phyloP scores from a whole-genome alignment of 768 basidiomycete genomes.

The Suillus discolor region DNA sequence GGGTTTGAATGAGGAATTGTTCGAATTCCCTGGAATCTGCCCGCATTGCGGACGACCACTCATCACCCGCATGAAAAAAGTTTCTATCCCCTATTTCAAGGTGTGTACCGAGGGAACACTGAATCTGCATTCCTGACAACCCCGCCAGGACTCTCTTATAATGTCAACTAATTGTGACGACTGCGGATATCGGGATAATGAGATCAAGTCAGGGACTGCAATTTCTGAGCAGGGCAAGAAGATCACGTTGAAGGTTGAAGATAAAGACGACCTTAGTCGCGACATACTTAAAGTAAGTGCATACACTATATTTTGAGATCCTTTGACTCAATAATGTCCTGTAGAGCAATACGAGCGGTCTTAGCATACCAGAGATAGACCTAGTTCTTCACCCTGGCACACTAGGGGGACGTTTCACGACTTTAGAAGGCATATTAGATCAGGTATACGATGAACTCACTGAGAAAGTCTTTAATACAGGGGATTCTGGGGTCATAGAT shows the following conservation, averaged over 20 bases:
- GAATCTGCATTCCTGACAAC: not conserved
- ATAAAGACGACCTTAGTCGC: slow-evolving; percentile 87
- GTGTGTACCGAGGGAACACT: slow-evolving; percentile 35
- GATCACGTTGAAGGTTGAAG: slow-evolving; percentile 88
- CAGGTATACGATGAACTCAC: slow-evolving; percentile 96
- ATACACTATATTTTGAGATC: not conserved
- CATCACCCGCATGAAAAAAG: slow-evolving; percentile 93
- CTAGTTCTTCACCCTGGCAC: slow-evolving; percentile 91
- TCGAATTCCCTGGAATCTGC: slow-evolving; percentile 84
- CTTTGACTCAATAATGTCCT: not conserved
- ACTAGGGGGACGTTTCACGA: slow-evolving; percentile 96
- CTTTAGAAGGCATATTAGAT: slow-evolving; percentile 90
- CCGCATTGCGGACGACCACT: slow-evolving; percentile 84
- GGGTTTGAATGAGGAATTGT: slow-evolving; percentile 77
- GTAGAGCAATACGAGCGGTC: slow-evolving; percentile 46
- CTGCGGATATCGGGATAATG: slow-evolving; percentile 97
- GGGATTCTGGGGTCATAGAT: slow-evolving; percentile 55
- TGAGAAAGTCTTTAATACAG: slow-evolving; percentile 78
- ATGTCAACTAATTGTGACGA: slow-evolving; percentile 97
- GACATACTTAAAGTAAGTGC: slow-evolving; percentile 87
- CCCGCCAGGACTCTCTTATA: slow-evolving; percentile 83
- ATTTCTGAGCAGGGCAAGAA: slow-evolving; percentile 86
- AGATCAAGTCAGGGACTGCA: slow-evolving; percentile 93
- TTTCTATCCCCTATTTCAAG: slow-evolving; percentile 98
- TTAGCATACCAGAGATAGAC: slow-evolving; percentile 88